phyloP scores from a whole-genome alignment of 129 eudicot genomes.

The Smallanthus sonchifolius region DNA sequence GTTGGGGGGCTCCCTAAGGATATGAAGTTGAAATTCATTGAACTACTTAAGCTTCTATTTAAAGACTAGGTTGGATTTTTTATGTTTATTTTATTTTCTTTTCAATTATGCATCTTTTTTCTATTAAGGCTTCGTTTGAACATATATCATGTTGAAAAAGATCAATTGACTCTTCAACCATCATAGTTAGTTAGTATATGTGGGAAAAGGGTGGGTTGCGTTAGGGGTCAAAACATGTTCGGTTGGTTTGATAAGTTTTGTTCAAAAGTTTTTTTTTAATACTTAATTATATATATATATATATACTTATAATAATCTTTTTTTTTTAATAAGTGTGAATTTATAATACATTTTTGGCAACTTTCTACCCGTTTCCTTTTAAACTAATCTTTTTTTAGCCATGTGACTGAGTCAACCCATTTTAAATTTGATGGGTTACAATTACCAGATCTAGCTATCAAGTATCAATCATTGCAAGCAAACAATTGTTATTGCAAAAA shows the following conservation, averaged over 20 bases:
- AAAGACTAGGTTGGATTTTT: constrained; percentile 69
- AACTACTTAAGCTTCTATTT: constrained; percentile 85
- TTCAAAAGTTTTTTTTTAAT: too few relatives aligned
- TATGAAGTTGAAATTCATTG: constrained; percentile 93
- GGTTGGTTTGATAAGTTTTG: neutral
- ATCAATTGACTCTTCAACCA: neutral
- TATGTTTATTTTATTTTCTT: neutral
- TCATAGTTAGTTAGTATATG: neutral
- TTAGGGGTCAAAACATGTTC: neutral
- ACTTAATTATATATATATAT: too few relatives aligned
- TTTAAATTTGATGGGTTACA: neutral
- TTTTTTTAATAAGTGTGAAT: too few relatives aligned
- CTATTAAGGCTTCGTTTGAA: neutral
- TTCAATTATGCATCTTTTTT: neutral
- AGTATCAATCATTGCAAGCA: neutral
- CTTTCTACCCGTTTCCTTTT: too few relatives aligned
- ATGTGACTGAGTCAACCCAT: neutral
- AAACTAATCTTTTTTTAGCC: too few relatives aligned
- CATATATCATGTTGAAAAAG: neutral
- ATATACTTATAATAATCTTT: too few relatives aligned
- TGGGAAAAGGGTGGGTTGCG: neutral
- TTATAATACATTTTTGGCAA: too few relatives aligned
- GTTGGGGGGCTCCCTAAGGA: constrained; percentile 98
- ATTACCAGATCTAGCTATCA: neutral
- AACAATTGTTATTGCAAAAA: neutral